Evolutionary conservation across 352 stramenopile genomes (phyloP).

Genomic region (Globisporangium cederbergense): DNA sequence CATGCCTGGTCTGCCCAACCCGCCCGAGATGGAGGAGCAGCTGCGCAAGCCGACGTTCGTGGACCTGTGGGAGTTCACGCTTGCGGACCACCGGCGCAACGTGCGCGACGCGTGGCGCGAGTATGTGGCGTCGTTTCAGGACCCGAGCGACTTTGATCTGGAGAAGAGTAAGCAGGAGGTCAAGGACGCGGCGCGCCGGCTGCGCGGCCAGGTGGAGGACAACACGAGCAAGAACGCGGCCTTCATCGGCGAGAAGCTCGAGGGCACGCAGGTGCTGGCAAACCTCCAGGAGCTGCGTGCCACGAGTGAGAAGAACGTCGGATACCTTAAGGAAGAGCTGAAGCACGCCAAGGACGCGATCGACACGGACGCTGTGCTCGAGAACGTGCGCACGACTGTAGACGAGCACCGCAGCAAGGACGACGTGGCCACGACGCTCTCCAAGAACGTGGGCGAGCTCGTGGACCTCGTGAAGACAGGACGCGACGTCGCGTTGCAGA

Average conservation of each 20-base stretch:
- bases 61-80: constrained; percentile 78
- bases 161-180: constrained; percentile 67
- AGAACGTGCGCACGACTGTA: constrained; percentile 55
- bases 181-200: constrained; percentile 33
- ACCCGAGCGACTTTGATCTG: constrained; percentile 49
- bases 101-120: constrained; percentile 66
- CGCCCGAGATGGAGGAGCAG: constrained; percentile 49
- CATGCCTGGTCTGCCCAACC: constrained; percentile 70
- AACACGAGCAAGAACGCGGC: constrained; percentile 54
- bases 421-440: constrained; percentile 58
- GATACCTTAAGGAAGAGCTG: constrained; percentile 53
- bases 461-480: constrained; percentile 55
- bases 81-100: constrained; percentile 62
- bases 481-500: constrained; percentile 45
- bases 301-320: constrained; percentile 50
- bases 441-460: constrained; percentile 72
- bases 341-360: constrained; percentile 49
- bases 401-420: constrained; percentile 67
- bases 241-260: constrained; percentile 59
- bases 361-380: constrained; percentile 56
- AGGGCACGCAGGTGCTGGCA: constrained; percentile 56
- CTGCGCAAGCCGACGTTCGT: constrained; percentile 48
- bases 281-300: constrained; percentile 54
- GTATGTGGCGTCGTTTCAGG: constrained; percentile 62
- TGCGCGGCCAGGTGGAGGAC: constrained; percentile 53